Conservation (phyloP, 441 rosid species). For the Jatropha podagrica region DNA sequence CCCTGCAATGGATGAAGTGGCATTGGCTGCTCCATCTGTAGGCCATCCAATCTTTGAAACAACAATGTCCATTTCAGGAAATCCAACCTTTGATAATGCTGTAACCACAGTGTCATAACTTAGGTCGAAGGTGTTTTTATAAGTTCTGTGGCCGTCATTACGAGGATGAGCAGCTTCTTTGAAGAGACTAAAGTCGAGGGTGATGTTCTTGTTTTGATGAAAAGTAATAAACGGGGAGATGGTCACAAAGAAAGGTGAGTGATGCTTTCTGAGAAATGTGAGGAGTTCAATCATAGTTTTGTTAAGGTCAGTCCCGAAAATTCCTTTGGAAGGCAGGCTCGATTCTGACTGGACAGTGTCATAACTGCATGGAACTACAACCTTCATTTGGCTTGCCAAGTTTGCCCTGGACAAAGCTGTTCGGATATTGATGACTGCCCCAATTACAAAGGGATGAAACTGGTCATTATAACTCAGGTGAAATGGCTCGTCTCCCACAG, state of each 20-base stretch:
- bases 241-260: slow-evolving; percentile 67
- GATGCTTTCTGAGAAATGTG: slow-evolving; percentile 59
- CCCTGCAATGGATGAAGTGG: slow-evolving; percentile 53
- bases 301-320: slow-evolving; percentile 71
- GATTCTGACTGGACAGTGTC: slow-evolving; percentile 66
- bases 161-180: slow-evolving; percentile 50
- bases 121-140: slow-evolving; percentile 79
- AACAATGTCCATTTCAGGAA: slow-evolving; percentile 55
- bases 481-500: slow-evolving; percentile 89
- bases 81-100: slow-evolving; percentile 63
- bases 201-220: slow-evolving; percentile 63
- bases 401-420: slow-evolving; percentile 62
- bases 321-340: slow-evolving; percentile 66
- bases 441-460: slow-evolving; percentile 63
- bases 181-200: slow-evolving; percentile 70
- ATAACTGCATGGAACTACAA: slow-evolving; percentile 77
- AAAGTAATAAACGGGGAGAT: slow-evolving; percentile 61
- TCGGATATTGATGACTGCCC: slow-evolving; percentile 77
- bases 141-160: slow-evolving; percentile 50
- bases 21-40: slow-evolving; percentile 79
- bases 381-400: slow-evolving; percentile 64
- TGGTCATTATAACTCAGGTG: slow-evolving; percentile 56
- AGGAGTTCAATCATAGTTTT: slow-evolving; percentile 84
- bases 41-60: slow-evolving; percentile 90
- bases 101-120: slow-evolving; percentile 59